Evolutionary conservation across 1,284 basidiomycete genomes (phyloP), one percentile per base, ranked within the genome.

Genomic region (Naganishia sp.): DNA sequence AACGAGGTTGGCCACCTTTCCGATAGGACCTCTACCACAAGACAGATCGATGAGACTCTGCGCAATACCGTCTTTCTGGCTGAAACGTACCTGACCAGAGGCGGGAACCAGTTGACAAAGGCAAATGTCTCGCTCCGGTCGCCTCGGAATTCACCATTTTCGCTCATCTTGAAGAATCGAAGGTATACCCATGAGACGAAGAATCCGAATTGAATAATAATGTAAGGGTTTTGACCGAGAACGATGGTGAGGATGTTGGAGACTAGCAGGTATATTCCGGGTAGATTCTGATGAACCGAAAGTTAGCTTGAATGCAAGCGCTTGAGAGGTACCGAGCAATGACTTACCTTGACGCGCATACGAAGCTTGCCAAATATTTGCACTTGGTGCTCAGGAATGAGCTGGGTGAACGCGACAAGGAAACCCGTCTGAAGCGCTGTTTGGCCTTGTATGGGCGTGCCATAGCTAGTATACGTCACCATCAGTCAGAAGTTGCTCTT

Each of bases 151-250:
- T 82, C 79, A 6, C 81, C 82, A 52, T 77, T 78, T 63, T 84
- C 83, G 70, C 88, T 90, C 75, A 89, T 87, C 81, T 97, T 96
- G 84, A 96, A 94, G 83, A 99, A 99, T 43, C 95, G 87, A 44
- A 99, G 84, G 80, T 97, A 99, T 63, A 92, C 84, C 89, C 93
- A 99, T 31, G 90, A 57, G 9, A 94, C 88, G 69, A 98, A 89
- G 92, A 96, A 99, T 18, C 94, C 95, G 76, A 97, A 98, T 77
- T 98, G 95, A 71, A 99, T 94, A 72, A 96, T 84, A 66, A 99
- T 94, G 83, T 88, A 98, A 0, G 96, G 96, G 65, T 90, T 90
- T 73, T 94, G 90, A 78, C 89, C 90, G 39, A 95, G 92, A 55
- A 96, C 70, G 60, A 99, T 72, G 72, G 90, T 91, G 79, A 95